Conservation (phyloP, 2,329 filamentous ascomycete species). For the Fulvia fulva region DNA sequence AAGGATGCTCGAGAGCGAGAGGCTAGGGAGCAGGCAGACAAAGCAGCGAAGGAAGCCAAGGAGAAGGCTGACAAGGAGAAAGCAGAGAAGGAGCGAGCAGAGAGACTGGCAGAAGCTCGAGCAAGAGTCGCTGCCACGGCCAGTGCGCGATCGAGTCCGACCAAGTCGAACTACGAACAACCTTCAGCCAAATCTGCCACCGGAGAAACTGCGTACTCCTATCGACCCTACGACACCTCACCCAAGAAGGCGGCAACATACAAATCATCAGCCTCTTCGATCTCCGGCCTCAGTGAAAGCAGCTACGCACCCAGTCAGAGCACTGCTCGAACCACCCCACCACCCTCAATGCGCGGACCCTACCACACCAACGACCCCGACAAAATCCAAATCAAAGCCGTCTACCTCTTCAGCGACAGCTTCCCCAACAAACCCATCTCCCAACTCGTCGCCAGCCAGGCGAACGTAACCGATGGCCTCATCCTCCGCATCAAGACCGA, state of each 20-base stretch:
- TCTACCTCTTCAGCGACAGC: conserved; percentile 87
- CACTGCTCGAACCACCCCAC: conserved; percentile 77
- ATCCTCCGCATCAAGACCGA: conserved; percentile 90
- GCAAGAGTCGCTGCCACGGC: conserved; percentile 21
- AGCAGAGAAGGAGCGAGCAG: conserved; percentile 11
- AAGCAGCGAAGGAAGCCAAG: conserved; percentile 36
- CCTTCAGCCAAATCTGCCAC: conserved; percentile 56
- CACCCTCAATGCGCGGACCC: conserved; percentile 67
- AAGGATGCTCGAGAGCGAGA: conserved; percentile 39
- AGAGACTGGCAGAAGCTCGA: conserved; percentile 22
- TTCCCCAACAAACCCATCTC: conserved; percentile 87
- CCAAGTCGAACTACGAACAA: conserved; percentile 37
- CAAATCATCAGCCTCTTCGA: conserved; percentile 34
- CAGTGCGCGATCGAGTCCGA: conserved; percentile 25
- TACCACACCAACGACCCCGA: conserved; percentile 88
- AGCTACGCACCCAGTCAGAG: conserved; percentile 83
- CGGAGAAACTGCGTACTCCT: conserved; percentile 54
- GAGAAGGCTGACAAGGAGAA: conserved; percentile 23
- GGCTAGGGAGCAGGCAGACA: conserved; percentile 37
- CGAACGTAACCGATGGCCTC: conserved; percentile 83
- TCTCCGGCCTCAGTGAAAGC: conserved; percentile 67
- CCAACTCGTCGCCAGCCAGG: conserved; percentile 79
- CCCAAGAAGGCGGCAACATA: conserved; percentile 45
- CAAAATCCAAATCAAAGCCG: conserved; percentile 92
- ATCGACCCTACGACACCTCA: conserved; percentile 31